A percentile compares a stretch with the other conserved stretches of the same genome.
These are phyloP conservation scores for Solanum hybrid DNA, from an alignment of 305 asterid genomes.

Conservation along the genomic window DNA sequence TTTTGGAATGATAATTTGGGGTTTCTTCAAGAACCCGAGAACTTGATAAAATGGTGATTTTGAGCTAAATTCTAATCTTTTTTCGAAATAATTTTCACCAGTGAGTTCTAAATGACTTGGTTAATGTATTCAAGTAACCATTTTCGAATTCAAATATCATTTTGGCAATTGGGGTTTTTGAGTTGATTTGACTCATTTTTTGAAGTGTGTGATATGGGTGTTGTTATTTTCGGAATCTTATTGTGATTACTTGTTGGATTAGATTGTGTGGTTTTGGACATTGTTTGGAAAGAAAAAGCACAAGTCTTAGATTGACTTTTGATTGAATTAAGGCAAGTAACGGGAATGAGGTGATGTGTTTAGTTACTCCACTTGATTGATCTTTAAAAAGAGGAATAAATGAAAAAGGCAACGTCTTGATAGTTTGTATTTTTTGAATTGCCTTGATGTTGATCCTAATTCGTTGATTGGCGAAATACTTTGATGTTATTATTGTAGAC, in stretches of 20 bases:
- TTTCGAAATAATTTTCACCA: neutral
- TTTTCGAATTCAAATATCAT: neutral
- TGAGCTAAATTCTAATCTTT: neutral
- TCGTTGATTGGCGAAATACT: neutral
- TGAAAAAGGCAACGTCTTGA: neutral
- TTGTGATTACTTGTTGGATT: neutral
- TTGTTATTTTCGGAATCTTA: neutral
- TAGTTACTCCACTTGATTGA: neutral
- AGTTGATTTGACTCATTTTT: neutral
- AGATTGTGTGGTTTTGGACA: neutral
- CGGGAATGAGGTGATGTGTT: neutral
- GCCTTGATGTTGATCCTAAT: neutral
- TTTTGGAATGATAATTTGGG: neutral
- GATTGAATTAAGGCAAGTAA: neutral
- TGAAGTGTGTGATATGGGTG: neutral
- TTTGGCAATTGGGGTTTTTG: neutral
- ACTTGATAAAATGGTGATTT: neutral
- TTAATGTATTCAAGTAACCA: neutral
- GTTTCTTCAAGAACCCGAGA: neutral
- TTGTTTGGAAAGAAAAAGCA: neutral
- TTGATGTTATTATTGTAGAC: neutral
- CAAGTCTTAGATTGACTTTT: neutral
- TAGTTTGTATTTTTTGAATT: neutral
- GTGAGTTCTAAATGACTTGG: neutral
- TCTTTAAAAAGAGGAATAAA: neutral